Evolutionary conservation across 2,329 filamentous ascomycete species (phyloP), one percentile per base, ranked within the genome.

Genomic region (Colletotrichum magnum): DNA sequence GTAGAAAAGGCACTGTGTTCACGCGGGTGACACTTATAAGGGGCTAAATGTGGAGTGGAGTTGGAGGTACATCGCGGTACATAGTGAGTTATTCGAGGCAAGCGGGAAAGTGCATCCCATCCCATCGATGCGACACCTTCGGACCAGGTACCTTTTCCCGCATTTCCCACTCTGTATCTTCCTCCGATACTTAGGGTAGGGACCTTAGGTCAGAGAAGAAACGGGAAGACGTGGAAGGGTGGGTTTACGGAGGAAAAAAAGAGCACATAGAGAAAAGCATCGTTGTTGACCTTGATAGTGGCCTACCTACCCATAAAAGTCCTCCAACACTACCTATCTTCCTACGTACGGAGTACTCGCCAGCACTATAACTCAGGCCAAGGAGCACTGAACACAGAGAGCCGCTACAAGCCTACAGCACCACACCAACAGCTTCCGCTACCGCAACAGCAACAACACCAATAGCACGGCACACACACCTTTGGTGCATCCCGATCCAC

Each of bases 401-500:
- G 32, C 32, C 32, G 32, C 32, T 36, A 12, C 18, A 18, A 18
- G 18, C 18, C 18, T 18, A 18, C 32, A 36, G 32, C 53, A 51
- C 45, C 24, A 53, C 53, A 59, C 61, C 18, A 15, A 56, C 43
- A 24, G 28, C 63, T 24, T 24, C 21, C 21, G 21, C 21, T 24
- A 24, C 21, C 26, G 47, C 64, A 36, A 26, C 48, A 24, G 45
- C 51, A 16, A 24, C 60, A 26, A n/a, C 56, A 58, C 32, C 28
- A 32, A 32, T 32, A 32, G 28, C 28, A 32, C 28, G 28, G 28
- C 28, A 32, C 53, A 50, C 21, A 48, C 41, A 64, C 61, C 52
- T 60, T 54, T n/a, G 54, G 60, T 53, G 60, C 65, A 51, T 32
- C 32, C 32, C 32, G 32, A 10, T 36, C 32, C 21, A 24, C 21